Percentiles rank a stretch among this genome's conserved stretches.
These are phyloP conservation scores for Cylindrotheca fusiformis DNA, from an alignment of 108 stramenopile genomes.

Conservation along the genomic window DNA sequence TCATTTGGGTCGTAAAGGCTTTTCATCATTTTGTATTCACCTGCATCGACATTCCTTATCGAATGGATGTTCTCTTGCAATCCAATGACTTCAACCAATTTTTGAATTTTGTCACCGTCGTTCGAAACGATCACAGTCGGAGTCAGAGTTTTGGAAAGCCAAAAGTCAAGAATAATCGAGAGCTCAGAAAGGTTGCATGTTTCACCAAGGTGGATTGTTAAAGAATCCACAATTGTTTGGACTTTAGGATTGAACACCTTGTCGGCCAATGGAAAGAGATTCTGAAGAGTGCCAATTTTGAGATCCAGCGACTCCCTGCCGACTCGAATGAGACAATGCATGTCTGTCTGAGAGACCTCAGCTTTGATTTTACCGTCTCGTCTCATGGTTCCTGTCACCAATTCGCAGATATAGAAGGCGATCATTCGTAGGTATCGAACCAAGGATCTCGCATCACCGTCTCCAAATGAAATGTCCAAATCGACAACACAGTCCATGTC, in stretches of 20 bases:
- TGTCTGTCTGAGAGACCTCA: slow-evolving; percentile 1
- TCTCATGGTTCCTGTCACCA: slow-evolving; percentile 13
- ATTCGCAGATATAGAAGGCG: slow-evolving; percentile 28
- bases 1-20: slow-evolving; percentile 57
- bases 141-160: slow-evolving; percentile 44
- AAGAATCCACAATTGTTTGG: slow-evolving; percentile 5
- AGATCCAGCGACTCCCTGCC: slow-evolving; percentile 17
- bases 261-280: slow-evolving; percentile 26
- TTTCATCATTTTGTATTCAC: slow-evolving; percentile 59
- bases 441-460: slow-evolving; percentile 53
- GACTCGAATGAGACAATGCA: neutral
- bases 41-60: slow-evolving; percentile 32
- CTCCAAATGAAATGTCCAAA: slow-evolving; percentile 31
- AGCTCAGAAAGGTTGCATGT: slow-evolving; percentile 23
- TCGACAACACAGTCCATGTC: slow-evolving; percentile 5
- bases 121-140: slow-evolving; percentile 56
- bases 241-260: slow-evolving; percentile 24
- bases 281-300: slow-evolving; percentile 21
- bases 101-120: slow-evolving; percentile 12
- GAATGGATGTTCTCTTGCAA: slow-evolving; percentile 8
- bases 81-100: slow-evolving; percentile 24
- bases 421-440: slow-evolving; percentile 55
- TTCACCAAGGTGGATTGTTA: slow-evolving; percentile 6
- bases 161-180: slow-evolving; percentile 52
- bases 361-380: slow-evolving; percentile 13